Conservation (phyloP, 202 grass and related monocot genomes). For the Eragrostis tef region DNA sequence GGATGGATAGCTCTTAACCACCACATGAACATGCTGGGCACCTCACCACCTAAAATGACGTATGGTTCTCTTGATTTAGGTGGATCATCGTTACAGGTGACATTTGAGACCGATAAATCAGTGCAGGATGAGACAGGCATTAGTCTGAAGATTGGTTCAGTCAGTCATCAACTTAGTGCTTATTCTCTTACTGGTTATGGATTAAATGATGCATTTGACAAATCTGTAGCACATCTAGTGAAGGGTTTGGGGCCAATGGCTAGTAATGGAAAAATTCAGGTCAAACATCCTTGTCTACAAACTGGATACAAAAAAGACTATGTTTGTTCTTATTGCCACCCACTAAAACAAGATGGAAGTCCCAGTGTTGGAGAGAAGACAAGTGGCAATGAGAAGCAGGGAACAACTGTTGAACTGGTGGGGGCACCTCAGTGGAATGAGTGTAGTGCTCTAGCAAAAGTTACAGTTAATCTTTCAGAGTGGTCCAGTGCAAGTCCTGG, state of each 20-base stretch:
- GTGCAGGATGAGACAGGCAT: conserved; percentile 72
- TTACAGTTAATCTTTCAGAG: conserved; percentile 79
- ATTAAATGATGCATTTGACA: conserved; percentile 97
- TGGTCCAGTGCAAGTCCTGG: conserved; percentile 73
- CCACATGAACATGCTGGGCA: conserved; percentile 72
- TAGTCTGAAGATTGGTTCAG: conserved; percentile 71
- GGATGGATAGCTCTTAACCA: conserved; percentile 98
- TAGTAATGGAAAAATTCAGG: conserved; percentile 70
- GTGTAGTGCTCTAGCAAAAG: conserved; percentile 78
- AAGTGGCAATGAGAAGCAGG: conserved; percentile 52
- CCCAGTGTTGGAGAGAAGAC: conserved; percentile 57
- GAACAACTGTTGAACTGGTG: conserved; percentile 68
- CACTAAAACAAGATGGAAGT: conserved; percentile 73
- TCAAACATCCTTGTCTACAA: conserved; percentile 93
- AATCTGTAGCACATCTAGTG: conserved; percentile 86
- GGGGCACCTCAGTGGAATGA: conserved; percentile 83
- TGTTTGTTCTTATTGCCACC: conserved; percentile 72
- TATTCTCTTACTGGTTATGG: conserved; percentile 98
- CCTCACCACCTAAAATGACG: conserved; percentile 66
- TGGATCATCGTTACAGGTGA: conserved; percentile 97
- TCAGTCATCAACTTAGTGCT: conserved; percentile 80
- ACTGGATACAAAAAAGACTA: conserved; percentile 89
- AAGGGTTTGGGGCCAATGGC: conserved; percentile 52
- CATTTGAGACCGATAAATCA: conserved; percentile 81
- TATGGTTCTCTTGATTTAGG: conserved; percentile 96